These are phyloP conservation scores for Lepidopterella palustris DNA, from an alignment of 495 filamentous ascomycete species.

Conservation along the genomic window DNA sequence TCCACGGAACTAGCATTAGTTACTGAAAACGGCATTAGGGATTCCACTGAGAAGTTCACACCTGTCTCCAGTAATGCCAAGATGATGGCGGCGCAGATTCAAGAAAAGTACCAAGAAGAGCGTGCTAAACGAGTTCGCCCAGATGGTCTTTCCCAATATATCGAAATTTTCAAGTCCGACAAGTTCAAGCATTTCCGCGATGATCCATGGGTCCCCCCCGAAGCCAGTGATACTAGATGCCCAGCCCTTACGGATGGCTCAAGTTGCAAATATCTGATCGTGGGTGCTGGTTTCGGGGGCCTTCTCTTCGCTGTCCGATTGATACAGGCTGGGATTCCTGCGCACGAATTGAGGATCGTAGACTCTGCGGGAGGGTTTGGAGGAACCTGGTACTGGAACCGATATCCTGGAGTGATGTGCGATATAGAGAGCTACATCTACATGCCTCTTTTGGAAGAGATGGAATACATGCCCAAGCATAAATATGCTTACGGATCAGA, in stretches of 20 bases:
- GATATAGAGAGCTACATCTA: conserved; percentile 49
- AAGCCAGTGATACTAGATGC: conserved; percentile 28
- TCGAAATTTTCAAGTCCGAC: conserved; percentile 14
- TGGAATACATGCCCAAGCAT: conserved; percentile 47
- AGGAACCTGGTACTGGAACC: conserved; percentile 54
- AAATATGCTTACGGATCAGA: conserved; percentile 43
- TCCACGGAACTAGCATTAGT: too few relatives aligned
- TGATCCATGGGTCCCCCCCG: conserved; percentile 43
- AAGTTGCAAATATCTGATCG: conserved; percentile 13
- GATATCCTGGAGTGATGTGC: conserved; percentile 47
- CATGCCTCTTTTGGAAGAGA: conserved; percentile 56
- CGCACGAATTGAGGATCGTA: conserved; percentile 45
- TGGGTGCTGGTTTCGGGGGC: conserved; percentile 50
- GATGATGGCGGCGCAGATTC: conserved; percentile 2
- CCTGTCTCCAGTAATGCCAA: too few relatives aligned
- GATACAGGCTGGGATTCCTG: conserved; percentile 41
- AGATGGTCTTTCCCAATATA: conserved; percentile 17
- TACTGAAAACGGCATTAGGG: too few relatives aligned
- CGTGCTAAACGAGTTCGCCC: conserved; percentile 22
- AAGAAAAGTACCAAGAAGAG: conserved; percentile 16
- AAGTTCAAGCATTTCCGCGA: conserved; percentile 17
- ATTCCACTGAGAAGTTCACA: too few relatives aligned
- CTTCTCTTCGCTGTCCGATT: conserved; percentile 46
- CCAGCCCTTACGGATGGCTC: conserved; percentile 36
- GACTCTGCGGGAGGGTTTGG: conserved; percentile 47